Evolutionary conservation across 768 basidiomycete genomes (phyloP), one percentile per base, ranked within the genome.

Genomic region (Obba rivulosa): DNA sequence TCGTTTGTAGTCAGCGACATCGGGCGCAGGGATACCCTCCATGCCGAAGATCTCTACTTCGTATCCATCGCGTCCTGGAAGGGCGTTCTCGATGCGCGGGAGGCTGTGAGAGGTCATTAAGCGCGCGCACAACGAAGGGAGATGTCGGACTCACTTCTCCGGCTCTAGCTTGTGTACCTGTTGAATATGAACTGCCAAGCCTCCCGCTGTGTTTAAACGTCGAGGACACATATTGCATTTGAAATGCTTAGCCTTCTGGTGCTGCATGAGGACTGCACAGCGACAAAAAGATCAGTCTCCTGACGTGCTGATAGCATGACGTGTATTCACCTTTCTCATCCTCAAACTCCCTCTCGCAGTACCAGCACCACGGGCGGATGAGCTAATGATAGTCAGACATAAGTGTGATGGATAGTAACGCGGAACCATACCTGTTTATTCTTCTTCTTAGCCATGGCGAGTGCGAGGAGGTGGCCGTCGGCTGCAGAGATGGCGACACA

Each of bases 221-320:
- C 96, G 77, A 17, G 96, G 95, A 64, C 95, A 98, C 78, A 95
- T 83, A 51, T 85, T 83, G 61, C 96, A 98, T 67, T 96, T 96
- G 77, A 98, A 99, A 64, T 98, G 95, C 67, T 99, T 99, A 11
- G 96, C 95, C 70, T 98, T 98, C 64, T 99, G 95, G 68, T 99
- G 95, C 68, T 96, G 93, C 83, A 98, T 92, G 54, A 99, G 80
- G 57, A 99, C 96, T 93, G 59, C 8, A 31, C 5, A 7, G 13
- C 7, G 28, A 31, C 49, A 34, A 41, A 20, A 11, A 14, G 24
- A 21, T 41, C 4, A 48, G 34, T 17, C n/a, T 8, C 28, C 28
- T 31, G 28, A 31, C 28, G 2, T 31, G 14, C n/a, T 18, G 18
- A 43, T 20, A 21, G 44, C 17, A 13, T 9, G 35, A 17, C 14